These are phyloP conservation scores for Epichloe hybrida DNA, from an alignment of 2,329 filamentous ascomycete species.

Conservation along the genomic window DNA sequence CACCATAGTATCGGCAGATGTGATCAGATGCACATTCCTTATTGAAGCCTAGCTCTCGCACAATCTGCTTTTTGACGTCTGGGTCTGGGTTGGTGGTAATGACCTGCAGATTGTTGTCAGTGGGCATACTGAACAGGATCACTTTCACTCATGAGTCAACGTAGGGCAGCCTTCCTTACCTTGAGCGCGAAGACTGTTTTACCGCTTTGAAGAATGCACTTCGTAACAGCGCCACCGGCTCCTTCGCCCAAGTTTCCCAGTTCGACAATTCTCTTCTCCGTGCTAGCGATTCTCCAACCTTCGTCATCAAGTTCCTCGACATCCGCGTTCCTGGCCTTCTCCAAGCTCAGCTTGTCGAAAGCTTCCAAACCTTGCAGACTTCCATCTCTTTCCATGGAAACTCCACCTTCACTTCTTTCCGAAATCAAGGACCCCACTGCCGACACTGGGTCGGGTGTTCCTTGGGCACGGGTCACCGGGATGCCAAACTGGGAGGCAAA, in stretches of 20 bases:
- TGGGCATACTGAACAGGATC: slow-evolving; percentile 5
- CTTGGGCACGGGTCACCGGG: slow-evolving; percentile 47
- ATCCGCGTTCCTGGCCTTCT: slow-evolving; percentile 72
- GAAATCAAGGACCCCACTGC: slow-evolving; percentile 79
- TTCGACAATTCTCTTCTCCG: slow-evolving; percentile 77
- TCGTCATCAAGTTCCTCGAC: slow-evolving; percentile 93
- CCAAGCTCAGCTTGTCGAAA: slow-evolving; percentile 68
- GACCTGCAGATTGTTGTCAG: slow-evolving; percentile 43
- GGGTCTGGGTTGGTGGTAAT: slow-evolving; percentile 97
- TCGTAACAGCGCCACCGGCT: slow-evolving; percentile 87
- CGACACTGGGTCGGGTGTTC: slow-evolving; percentile 73
- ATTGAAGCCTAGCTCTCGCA: slow-evolving; percentile 93
- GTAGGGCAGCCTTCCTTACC: slow-evolving; percentile 34
- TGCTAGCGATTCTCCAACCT: slow-evolving; percentile 85
- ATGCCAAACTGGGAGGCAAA: slow-evolving; percentile 64
- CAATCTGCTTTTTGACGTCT: slow-evolving; percentile 95
- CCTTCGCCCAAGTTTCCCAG: slow-evolving; percentile 85
- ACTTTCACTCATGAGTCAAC: not conserved
- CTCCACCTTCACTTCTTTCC: slow-evolving; percentile 61
- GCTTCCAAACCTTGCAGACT: slow-evolving; percentile 66
- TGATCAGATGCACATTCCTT: slow-evolving; percentile 92
- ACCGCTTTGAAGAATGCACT: slow-evolving; percentile 75
- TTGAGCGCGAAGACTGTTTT: slow-evolving; percentile 95
- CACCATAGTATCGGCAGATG: slow-evolving; percentile 95
- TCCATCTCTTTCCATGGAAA: slow-evolving; percentile 68